Evolutionary conservation across 192 early-diverging fungal genomes (phyloP).

Genomic region (Gorgonomyces haynaldii): DNA sequence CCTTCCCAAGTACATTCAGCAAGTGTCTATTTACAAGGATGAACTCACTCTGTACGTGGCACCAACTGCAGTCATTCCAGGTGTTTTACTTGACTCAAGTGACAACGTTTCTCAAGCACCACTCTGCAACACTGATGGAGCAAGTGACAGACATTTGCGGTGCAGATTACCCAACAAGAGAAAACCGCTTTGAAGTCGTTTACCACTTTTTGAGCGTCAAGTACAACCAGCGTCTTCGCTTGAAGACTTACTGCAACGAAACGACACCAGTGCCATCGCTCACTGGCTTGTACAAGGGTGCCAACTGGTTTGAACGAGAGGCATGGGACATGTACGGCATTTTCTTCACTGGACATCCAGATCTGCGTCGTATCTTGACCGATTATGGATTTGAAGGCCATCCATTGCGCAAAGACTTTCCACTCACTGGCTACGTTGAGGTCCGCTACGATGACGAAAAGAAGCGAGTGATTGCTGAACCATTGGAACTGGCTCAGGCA

Average conservation of each 20-base stretch:
- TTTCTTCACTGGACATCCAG: constrained; percentile 91
- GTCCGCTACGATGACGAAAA: constrained; percentile 97
- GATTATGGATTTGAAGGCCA: constrained; percentile 89
- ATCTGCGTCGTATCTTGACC: constrained; percentile 90
- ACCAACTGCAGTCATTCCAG: constrained; percentile 63
- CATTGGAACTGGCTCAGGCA: constrained; percentile 88
- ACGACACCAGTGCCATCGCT: constrained; percentile 80
- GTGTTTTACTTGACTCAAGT: too few species aligned
- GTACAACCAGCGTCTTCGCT: constrained; percentile 86
- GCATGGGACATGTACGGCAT: constrained; percentile 98
- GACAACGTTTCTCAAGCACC: constrained; percentile 89
- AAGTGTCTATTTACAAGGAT: constrained; percentile 95
- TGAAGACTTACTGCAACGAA: constrained; percentile 95
- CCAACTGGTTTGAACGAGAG: constrained; percentile 98
- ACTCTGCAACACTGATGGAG: constrained; percentile 86
- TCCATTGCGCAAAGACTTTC: constrained; percentile 91
- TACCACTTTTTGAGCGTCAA: constrained; percentile 80
- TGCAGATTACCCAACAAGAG: constrained; percentile 80
- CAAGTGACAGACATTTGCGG: constrained; percentile 80
- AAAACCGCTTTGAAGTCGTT: constrained; percentile 94
- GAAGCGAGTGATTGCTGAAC: constrained; percentile 94
- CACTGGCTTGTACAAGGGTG: constrained; percentile 63
- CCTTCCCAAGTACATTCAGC: constrained; percentile 93
- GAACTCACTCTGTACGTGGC: constrained; percentile 92
- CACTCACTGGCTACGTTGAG: constrained; percentile 90